Evolutionary conservation across 1,284 basidiomycete genomes (phyloP), one percentile per base, ranked within the genome.

Genomic region (Tilletia indica): DNA sequence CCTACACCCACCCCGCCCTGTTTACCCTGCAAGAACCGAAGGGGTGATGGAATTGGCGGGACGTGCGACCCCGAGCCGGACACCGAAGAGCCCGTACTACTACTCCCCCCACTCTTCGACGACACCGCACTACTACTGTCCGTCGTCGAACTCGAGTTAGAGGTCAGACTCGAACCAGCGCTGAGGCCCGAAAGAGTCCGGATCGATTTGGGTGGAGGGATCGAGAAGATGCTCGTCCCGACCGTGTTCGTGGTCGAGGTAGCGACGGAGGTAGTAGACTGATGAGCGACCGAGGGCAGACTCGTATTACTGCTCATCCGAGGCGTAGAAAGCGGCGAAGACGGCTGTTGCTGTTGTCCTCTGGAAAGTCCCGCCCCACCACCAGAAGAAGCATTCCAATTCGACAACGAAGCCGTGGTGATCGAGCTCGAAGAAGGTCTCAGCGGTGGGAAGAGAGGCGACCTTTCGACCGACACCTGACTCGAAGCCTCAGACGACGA

Each of bases 11-110:
- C 14, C 16, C 36, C 8, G 14, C 61, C 38, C 36, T 21, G 31
- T 39, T 64, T 64, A 6, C 34, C 61, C 61, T 64, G 61, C 5
- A 64, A 34, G 36, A 64, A 64, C 19, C 61, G 61, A 16, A 64
- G 61, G 8, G 61, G 61, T 3, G 61, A 64, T 14, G 61, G 61
- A 16, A 64, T 39, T 31, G 25, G 25, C 25, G 25, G 25, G 1
- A 16, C 61, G 0, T 34, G 61, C 31, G 36, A 31, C 25, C 25
- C 47, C 11, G 47, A 12, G 47, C 47, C 47, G 19, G 51, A 54
- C 2, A 54, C 0, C 1, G 51, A 54, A 54, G 51, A 54, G 25
- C 25, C 25, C 1, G 25, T 31, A 31, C 25, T 31, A 31, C 25
- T 31, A 31, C 25, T 31, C 25, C 2, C 25, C 25, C 25, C 25